phyloP scores from a whole-genome alignment of 225 moss, liverwort and hornwort genomes.

The Asterella californica region DNA sequence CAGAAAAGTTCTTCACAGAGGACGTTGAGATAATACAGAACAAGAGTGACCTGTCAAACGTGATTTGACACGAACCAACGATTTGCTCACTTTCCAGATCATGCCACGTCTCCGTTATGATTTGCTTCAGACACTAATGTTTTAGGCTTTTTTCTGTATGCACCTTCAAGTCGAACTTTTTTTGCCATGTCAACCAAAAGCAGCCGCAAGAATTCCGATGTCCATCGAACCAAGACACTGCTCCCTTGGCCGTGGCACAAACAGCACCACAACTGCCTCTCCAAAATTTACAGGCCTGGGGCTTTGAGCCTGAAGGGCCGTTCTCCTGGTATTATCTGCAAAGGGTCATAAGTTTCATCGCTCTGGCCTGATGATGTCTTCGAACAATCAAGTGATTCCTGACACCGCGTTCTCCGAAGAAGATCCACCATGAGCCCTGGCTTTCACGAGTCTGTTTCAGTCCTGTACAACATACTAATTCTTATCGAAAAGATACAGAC shows the following conservation, averaged over 20 bases:
- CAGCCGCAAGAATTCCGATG: not conserved
- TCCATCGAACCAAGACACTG: slow-evolving; percentile 1
- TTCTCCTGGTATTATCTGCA: slow-evolving; percentile 10
- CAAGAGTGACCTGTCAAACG: slow-evolving; percentile 15
- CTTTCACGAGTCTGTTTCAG: slow-evolving; percentile 15
- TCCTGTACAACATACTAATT: not conserved
- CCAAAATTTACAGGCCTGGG: not conserved
- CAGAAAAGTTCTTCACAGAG: slow-evolving; percentile 4
- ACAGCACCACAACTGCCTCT: slow-evolving; percentile 1
- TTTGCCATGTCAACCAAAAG: not conserved
- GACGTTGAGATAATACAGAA: slow-evolving; percentile 5
- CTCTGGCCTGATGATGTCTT: not conserved
- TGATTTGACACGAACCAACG: not conserved
- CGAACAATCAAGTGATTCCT: not conserved
- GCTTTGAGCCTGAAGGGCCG: not conserved
- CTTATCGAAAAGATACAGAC: not conserved
- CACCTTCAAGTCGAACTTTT: slow-evolving; percentile 14
- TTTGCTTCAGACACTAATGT: slow-evolving; percentile 16
- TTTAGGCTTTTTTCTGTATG: slow-evolving; percentile 15
- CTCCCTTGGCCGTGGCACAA: slow-evolving; percentile 1
- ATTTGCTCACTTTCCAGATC: slow-evolving; percentile 1
- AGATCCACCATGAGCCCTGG: not conserved
- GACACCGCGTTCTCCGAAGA: not conserved
- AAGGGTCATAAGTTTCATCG: not conserved
- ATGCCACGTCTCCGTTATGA: not conserved